phyloP scores from a whole-genome alignment of 257 asterid genomes.

The Mitragyna speciosa region DNA sequence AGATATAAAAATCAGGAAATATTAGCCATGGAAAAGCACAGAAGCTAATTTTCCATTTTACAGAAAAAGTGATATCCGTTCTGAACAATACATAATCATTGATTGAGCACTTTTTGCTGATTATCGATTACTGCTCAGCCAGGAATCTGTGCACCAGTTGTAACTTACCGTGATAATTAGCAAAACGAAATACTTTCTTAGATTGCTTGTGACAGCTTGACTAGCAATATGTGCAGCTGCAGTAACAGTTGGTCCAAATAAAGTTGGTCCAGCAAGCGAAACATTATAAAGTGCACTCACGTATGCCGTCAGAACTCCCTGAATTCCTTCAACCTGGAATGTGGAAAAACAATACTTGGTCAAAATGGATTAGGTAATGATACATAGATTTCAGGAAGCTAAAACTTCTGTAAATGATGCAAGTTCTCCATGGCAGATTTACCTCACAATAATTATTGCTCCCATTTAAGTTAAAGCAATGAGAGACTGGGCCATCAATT shows the following conservation, averaged over 20 bases:
- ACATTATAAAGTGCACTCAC: slow-evolving; percentile 85
- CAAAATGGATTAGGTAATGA: slow-evolving; percentile 6
- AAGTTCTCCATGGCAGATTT: slow-evolving; percentile 15
- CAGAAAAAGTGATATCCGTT: background rate
- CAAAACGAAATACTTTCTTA: slow-evolving; percentile 76
- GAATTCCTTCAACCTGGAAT: slow-evolving; percentile 85
- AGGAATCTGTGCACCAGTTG: background rate
- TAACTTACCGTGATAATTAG: slow-evolving; percentile 87
- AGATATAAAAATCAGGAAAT: background rate
- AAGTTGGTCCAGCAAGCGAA: slow-evolving; percentile 96
- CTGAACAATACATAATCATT: background rate
- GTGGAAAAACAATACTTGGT: slow-evolving; percentile 16
- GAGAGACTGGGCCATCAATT: slow-evolving; percentile 97
- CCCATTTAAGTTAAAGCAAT: slow-evolving; percentile 95
- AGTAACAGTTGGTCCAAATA: slow-evolving; percentile 85
- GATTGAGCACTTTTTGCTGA: background rate
- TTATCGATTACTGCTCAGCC: background rate
- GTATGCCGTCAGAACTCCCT: slow-evolving; percentile 83
- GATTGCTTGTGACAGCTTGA: slow-evolving; percentile 61
- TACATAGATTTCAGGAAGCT: slow-evolving; percentile 10
- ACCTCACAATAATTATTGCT: slow-evolving; percentile 90
- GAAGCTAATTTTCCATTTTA: background rate
- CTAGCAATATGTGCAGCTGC: slow-evolving; percentile 88
- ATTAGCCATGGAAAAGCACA: background rate
- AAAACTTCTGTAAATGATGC: background rate